Evolutionary conservation across 2,329 filamentous ascomycete genomes (phyloP).

Genomic region (Alternaria burnsii): DNA sequence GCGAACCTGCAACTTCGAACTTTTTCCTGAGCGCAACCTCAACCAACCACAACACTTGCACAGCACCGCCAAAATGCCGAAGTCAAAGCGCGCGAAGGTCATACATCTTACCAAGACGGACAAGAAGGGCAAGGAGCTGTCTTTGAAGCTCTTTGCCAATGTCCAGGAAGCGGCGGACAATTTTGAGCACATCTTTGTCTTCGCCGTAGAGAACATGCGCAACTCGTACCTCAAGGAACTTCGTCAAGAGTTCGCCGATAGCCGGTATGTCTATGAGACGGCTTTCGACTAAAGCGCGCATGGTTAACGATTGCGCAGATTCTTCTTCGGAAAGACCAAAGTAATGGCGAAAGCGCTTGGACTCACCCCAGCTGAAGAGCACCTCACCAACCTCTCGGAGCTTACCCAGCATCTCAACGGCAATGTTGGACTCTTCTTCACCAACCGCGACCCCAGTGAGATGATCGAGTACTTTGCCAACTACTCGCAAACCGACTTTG

Average conservation of each 20-base stretch:
- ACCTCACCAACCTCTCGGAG: slow-evolving; percentile 77
- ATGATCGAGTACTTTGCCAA: slow-evolving; percentile 76
- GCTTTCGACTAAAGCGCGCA: background rate
- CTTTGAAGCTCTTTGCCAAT: slow-evolving; percentile 85
- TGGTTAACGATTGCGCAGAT: slow-evolving; percentile 58
- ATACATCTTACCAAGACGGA: slow-evolving; percentile 89
- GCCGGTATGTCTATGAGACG: slow-evolving; percentile 68
- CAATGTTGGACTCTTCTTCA: slow-evolving; percentile 90
- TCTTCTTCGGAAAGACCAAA: slow-evolving; percentile 99
- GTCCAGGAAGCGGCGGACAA: slow-evolving; percentile 85
- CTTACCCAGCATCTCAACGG: slow-evolving; percentile 77
- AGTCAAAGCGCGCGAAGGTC: slow-evolving; percentile 91
- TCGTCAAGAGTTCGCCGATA: slow-evolving; percentile 82
- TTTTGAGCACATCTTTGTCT: slow-evolving; percentile 92
- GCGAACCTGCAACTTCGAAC: slow-evolving; percentile 29
- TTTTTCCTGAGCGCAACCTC: slow-evolving; percentile 30
- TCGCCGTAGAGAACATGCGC: slow-evolving; percentile 95
- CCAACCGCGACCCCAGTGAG: slow-evolving; percentile 73
- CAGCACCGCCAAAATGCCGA: slow-evolving; percentile 74
- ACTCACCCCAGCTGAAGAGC: slow-evolving; percentile 76
- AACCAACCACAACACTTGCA: slow-evolving; percentile 21
- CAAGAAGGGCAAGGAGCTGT: slow-evolving; percentile 93
- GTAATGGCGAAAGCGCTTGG: slow-evolving; percentile 97
- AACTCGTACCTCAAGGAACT: slow-evolving; percentile 96
- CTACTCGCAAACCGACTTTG: slow-evolving; percentile 84